Conservation (phyloP, 2,329 filamentous ascomycete species). For the Ophiosphaerella korrae region DNA sequence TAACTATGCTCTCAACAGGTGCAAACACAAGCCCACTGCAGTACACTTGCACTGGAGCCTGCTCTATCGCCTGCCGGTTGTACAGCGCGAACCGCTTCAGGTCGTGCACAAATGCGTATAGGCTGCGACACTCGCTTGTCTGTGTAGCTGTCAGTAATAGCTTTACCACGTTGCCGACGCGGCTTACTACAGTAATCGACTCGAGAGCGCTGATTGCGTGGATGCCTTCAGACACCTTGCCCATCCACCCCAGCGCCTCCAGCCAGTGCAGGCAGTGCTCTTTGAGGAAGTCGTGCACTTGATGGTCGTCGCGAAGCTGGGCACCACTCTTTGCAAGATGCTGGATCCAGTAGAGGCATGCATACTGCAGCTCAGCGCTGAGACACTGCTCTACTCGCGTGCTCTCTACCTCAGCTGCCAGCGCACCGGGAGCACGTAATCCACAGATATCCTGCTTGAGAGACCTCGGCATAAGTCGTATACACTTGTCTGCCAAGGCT, state of each 20-base stretch:
- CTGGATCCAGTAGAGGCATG: not conserved
- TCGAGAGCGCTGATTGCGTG: not conserved
- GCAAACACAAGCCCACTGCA: constrained; percentile 6
- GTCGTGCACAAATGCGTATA: constrained; percentile 5
- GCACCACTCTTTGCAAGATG: not conserved
- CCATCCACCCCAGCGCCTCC: not conserved
- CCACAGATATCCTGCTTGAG: no score
- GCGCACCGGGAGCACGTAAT: no score
- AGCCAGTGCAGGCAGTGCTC: not conserved
- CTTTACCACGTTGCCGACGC: not conserved
- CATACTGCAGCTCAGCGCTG: not conserved
- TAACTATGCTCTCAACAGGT: constrained; percentile 2
- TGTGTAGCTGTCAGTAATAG: not conserved
- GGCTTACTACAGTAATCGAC: not conserved
- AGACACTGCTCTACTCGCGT: no score
- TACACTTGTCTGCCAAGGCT: no score
- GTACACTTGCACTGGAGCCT: constrained; percentile 6
- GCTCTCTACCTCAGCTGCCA: no score
- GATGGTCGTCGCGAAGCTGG: not conserved
- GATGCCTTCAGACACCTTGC: not conserved
- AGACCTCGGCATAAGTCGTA: no score
- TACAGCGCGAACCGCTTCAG: constrained; percentile 4
- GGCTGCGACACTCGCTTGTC: not conserved
- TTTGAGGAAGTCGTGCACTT: constrained; percentile 10
- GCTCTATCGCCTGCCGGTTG: constrained; percentile 5